Percentiles rank a stretch among this genome's conserved stretches.
phyloP scores from a whole-genome alignment of 331 rosid genomes.

The Pyrus hybrid region DNA sequence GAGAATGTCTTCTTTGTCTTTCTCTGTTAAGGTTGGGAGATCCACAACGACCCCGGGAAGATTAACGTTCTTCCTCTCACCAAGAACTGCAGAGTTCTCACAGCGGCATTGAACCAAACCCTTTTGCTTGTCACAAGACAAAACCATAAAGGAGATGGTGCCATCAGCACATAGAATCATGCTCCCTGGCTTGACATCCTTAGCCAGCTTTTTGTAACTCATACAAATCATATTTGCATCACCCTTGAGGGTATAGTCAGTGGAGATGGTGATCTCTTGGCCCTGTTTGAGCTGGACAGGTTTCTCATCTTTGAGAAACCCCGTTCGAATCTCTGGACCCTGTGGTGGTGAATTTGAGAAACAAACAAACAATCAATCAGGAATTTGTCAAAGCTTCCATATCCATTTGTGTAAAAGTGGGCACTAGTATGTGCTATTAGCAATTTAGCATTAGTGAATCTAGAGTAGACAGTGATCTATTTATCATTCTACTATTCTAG shows the following conservation, averaged over 20 bases:
- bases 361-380: not conserved
- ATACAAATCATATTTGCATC: conserved; percentile 76
- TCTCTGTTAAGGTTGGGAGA: conserved; percentile 90
- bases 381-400: not conserved
- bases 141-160: conserved; percentile 69
- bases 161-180: conserved; percentile 92
- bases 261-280: conserved; percentile 74
- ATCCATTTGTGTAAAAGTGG: not conserved
- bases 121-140: conserved; percentile 47
- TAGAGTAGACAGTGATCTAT: not conserved
- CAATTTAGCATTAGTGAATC: not conserved
- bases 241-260: conserved; percentile 80
- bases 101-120: conserved; percentile 81
- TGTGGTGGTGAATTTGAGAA: conserved; percentile 10
- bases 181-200: conserved; percentile 79
- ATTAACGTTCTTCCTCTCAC: conserved; percentile 96
- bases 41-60: conserved; percentile 90
- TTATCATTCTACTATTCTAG: not conserved
- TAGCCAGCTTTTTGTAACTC: conserved; percentile 92
- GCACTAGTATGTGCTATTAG: not conserved
- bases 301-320: conserved; percentile 79
- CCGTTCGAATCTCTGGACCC: conserved; percentile 99
- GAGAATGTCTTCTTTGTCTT: conserved; percentile 84
- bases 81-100: conserved; percentile 82
- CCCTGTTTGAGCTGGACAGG: conserved; percentile 73